Evolutionary conservation across 192 early-diverging fungal genomes (phyloP).

Genomic region (Coemansia sp.): DNA sequence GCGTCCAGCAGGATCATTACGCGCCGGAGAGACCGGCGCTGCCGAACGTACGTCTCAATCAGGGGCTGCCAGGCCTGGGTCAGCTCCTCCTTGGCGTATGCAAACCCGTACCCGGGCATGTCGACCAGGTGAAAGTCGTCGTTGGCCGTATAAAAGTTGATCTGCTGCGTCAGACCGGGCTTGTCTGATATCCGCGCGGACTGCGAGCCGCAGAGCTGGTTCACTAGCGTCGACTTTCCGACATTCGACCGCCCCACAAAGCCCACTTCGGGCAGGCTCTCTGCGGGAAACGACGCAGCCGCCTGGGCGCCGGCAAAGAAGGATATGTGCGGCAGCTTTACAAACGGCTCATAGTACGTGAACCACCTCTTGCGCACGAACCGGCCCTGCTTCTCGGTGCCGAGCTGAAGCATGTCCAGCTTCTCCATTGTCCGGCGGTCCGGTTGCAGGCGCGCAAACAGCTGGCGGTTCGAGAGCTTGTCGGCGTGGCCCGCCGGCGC

Average conservation of each 20-base stretch:
- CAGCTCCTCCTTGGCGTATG: constrained; percentile 62
- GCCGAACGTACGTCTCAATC: constrained; percentile 61
- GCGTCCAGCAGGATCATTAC: constrained; percentile 74
- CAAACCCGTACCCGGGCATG: constrained; percentile 83
- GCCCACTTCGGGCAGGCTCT: constrained; percentile 41
- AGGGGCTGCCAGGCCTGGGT: constrained; percentile 53
- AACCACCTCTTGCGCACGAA: constrained; percentile 46
- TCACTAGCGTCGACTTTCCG: constrained; percentile 73
- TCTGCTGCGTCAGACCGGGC: constrained; percentile 72
- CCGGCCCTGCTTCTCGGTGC: constrained; percentile 34
- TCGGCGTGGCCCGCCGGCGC: background rate
- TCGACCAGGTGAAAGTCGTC: constrained; percentile 62
- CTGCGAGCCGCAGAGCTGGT: constrained; percentile 56
- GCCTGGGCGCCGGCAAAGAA: constrained; percentile 48
- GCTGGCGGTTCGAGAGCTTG: constrained; percentile 34
- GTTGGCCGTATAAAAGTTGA: constrained; percentile 70
- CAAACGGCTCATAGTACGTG: constrained; percentile 31
- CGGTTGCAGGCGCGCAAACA: constrained; percentile 34
- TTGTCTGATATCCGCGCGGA: constrained; percentile 62
- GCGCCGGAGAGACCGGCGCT: constrained; percentile 53
- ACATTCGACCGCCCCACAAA: constrained; percentile 69
- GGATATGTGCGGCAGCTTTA: constrained; percentile 33
- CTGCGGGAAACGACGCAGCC: constrained; percentile 33
- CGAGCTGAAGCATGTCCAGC: constrained; percentile 36
- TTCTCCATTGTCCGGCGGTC: constrained; percentile 28